Conservation (phyloP, 2,329 filamentous ascomycete genomes). For the Lasiodiplodia gonubiensis region DNA sequence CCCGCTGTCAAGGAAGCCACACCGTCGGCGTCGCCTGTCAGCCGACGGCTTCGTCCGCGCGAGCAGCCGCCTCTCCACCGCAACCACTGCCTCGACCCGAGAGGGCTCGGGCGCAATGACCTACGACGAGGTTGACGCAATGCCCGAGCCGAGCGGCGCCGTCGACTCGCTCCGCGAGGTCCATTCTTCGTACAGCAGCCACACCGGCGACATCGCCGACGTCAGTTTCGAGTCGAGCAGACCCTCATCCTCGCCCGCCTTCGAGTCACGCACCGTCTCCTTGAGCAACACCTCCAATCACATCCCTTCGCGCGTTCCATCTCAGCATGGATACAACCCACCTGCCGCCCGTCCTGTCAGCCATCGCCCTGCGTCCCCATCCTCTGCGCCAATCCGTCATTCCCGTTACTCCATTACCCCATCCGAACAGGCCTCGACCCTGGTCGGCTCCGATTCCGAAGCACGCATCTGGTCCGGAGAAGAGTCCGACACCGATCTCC, state of each 20-base stretch:
- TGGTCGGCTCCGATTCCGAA: constrained; percentile 74
- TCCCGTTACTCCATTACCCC: constrained; percentile 59
- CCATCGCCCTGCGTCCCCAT: constrained; percentile 30
- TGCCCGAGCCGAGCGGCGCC: constrained; percentile 41
- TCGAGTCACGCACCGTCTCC: constrained; percentile 27
- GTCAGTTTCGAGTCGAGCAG: constrained; percentile 29
- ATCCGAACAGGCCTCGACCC: constrained; percentile 68
- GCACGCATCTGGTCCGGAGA: constrained; percentile 69
- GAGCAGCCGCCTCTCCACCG: constrained; percentile 44
- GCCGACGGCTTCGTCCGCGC: constrained; percentile 38
- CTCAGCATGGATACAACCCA: constrained; percentile 17
- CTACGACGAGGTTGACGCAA: constrained; percentile 42
- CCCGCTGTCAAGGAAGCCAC: constrained; percentile 15
- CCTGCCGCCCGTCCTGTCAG: constrained; percentile 18
- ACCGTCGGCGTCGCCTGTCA: constrained; percentile 14
- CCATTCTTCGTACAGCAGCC: constrained; percentile 35
- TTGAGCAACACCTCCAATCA: constrained; percentile 26
- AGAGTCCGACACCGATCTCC: constrained; percentile 78
- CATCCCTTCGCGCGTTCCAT: constrained; percentile 17
- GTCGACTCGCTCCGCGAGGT: constrained; percentile 38
- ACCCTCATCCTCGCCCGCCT: constrained; percentile 19
- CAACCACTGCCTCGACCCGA: constrained; percentile 27
- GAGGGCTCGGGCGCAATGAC: constrained; percentile 39
- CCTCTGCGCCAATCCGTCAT: constrained; percentile 33
- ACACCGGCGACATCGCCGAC: constrained; percentile 26